A percentile compares a stretch with the other conserved stretches of the same genome.
phyloP scores from a whole-genome alignment of 257 asterid species.

The Scutellaria baicalensis region DNA sequence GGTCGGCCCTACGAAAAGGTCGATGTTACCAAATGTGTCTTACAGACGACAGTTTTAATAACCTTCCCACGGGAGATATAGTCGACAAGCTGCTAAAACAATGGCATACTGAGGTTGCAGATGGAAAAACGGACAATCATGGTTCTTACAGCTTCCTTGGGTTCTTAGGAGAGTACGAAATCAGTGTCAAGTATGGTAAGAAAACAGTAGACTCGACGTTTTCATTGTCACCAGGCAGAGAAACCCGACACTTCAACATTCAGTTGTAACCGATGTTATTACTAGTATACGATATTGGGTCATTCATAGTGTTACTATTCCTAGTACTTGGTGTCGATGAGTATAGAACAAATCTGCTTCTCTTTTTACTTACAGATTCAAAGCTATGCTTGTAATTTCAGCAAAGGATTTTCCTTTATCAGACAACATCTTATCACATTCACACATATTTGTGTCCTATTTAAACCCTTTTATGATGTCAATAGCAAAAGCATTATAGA shows the following conservation, averaged over 20 bases:
- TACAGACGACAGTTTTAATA: conserved; percentile 40
- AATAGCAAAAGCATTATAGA: neutral
- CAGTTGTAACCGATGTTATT: conserved; percentile 12
- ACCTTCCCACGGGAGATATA: conserved; percentile 33
- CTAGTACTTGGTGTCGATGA: too few relatives aligned
- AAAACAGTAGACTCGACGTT: conserved; percentile 11
- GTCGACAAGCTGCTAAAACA: conserved; percentile 42
- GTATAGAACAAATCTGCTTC: too few relatives aligned
- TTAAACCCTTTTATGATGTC: neutral
- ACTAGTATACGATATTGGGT: too few relatives aligned
- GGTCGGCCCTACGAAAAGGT: conserved; percentile 39
- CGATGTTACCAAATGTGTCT: conserved; percentile 68
- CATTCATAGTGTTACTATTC: too few relatives aligned
- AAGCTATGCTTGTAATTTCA: conserved; percentile 37
- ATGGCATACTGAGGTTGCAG: conserved; percentile 27
- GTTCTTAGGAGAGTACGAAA: conserved; percentile 36
- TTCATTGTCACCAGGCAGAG: conserved; percentile 23
- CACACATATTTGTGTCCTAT: neutral
- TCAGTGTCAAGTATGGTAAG: conserved; percentile 15
- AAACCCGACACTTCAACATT: conserved; percentile 35
- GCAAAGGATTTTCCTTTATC: conserved; percentile 25
- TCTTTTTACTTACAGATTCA: neutral
- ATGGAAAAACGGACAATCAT: conserved; percentile 28
- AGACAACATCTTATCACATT: neutral
- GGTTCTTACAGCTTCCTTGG: conserved; percentile 39